Evolutionary conservation across 768 basidiomycete genomes (phyloP).

Genomic region (Russula virescens): DNA sequence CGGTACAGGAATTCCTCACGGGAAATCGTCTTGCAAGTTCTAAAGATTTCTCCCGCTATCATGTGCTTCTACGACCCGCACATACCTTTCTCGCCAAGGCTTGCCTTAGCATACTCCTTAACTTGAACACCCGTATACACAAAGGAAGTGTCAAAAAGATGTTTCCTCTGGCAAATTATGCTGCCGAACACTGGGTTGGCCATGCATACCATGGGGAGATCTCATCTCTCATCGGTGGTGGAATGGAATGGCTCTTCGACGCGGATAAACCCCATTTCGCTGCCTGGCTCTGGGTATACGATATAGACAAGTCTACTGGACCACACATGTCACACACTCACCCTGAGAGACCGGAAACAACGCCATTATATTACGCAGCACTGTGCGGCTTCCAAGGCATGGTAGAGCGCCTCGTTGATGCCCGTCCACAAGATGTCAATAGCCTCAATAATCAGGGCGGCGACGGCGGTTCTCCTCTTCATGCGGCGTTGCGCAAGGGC

Average conservation of each 20-base stretch:
- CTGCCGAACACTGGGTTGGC: background rate
- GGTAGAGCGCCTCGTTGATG: background rate
- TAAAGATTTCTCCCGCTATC: no score
- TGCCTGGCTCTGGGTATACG: background rate
- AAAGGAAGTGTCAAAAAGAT: no score
- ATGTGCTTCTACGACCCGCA: no score
- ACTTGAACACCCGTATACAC: no score
- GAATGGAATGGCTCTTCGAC: background rate
- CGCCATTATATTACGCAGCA: background rate
- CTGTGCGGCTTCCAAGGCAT: background rate
- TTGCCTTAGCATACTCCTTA: no score
- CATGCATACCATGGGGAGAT: background rate
- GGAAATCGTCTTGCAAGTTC: background rate
- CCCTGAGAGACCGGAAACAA: background rate
- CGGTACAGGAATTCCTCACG: background rate
- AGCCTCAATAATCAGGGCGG: no score
- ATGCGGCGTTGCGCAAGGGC: no score
- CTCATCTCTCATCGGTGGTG: background rate
- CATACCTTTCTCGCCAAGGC: no score
- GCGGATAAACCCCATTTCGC: background rate
- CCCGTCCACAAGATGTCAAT: background rate
- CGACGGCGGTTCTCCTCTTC: no score
- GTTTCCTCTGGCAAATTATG: background rate
- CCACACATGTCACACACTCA: fast-evolving
- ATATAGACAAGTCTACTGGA: background rate